Conservation (phyloP, 805 yeast species). For the Kluyveromyces wickerhamii region DNA sequence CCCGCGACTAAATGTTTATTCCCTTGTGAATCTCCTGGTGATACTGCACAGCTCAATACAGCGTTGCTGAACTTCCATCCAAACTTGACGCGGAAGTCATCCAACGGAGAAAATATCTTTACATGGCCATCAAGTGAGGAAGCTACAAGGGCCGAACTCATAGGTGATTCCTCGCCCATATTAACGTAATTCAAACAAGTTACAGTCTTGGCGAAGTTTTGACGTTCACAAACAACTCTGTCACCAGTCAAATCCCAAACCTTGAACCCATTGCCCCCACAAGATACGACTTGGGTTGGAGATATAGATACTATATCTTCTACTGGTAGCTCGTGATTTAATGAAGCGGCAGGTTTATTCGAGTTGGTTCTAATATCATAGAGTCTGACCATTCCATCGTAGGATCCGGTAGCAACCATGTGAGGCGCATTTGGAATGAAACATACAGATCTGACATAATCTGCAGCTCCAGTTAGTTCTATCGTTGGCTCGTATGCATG, state of each 20-base stretch:
- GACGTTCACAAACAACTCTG: slow-evolving; percentile 57
- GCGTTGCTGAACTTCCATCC: slow-evolving; percentile 98
- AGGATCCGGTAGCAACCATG: slow-evolving; percentile 85
- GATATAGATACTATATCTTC: slow-evolving; percentile 76
- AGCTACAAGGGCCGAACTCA: slow-evolving; percentile 55
- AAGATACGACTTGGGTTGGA: slow-evolving; percentile 62
- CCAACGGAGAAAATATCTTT: slow-evolving; percentile 76
- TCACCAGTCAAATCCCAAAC: slow-evolving; percentile 88
- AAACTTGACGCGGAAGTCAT: slow-evolving; percentile 81
- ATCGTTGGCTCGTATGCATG: slow-evolving; percentile 66
- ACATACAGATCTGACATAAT: slow-evolving; percentile 76
- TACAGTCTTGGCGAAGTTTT: slow-evolving; percentile 89
- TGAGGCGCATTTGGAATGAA: slow-evolving; percentile 72
- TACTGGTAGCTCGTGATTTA: slow-evolving; percentile 73
- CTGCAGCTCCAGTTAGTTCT: slow-evolving; percentile 68
- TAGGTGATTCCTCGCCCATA: slow-evolving; percentile 24
- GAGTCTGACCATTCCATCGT: slow-evolving; percentile 78
- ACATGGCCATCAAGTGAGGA: slow-evolving; percentile 98
- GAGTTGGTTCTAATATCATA: slow-evolving; percentile 64
- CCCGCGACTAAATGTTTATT: slow-evolving; percentile 87
- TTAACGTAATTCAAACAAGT: slow-evolving; percentile 50
- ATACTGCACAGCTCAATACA: slow-evolving; percentile 80
- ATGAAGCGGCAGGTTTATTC: slow-evolving; percentile 49
- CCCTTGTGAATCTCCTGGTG: slow-evolving; percentile 47
- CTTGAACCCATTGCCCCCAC: slow-evolving; percentile 76